Conservation (phyloP, 148 eudicot species). For the Nepenthes mirabilis region DNA sequence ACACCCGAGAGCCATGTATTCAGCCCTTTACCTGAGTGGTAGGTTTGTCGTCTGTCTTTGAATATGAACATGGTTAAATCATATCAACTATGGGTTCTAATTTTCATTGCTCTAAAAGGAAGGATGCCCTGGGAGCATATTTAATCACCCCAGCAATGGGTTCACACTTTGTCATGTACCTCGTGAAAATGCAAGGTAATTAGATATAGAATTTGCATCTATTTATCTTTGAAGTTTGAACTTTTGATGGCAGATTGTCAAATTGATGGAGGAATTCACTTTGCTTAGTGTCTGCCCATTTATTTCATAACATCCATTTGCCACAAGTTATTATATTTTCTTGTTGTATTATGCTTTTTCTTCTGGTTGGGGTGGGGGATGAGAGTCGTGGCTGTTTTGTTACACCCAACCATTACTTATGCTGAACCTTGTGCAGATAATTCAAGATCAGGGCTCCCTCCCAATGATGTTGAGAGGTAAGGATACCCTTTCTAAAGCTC, state of each 20-base stretch:
- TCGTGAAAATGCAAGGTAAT: slow-evolving; percentile 93
- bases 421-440: slow-evolving; percentile 28
- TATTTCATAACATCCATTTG: too few species aligned
- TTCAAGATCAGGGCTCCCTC: slow-evolving; percentile 74
- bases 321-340: too few species aligned
- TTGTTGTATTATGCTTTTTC: background rate
- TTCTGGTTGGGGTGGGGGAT: background rate
- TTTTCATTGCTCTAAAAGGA: slow-evolving; percentile 31
- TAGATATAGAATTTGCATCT: background rate
- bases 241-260: background rate
- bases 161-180: slow-evolving; percentile 93
- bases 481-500: too few species aligned
- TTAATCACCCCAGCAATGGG: slow-evolving; percentile 81
- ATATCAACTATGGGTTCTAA: slow-evolving; percentile 4
- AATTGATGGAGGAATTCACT: too few species aligned
- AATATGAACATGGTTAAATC: background rate
- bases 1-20: slow-evolving; percentile 97
- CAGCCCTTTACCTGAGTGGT: slow-evolving; percentile 96
- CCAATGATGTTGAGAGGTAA: slow-evolving; percentile 70
- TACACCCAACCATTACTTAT: background rate
- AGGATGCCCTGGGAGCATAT: slow-evolving; percentile 70
- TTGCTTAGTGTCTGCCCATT: too few species aligned
- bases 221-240: background rate
- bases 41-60: slow-evolving; percentile 8
- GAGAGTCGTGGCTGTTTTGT: background rate